phyloP scores from a whole-genome alignment of 2,329 filamentous ascomycete species.

The Neonectria hederae region DNA sequence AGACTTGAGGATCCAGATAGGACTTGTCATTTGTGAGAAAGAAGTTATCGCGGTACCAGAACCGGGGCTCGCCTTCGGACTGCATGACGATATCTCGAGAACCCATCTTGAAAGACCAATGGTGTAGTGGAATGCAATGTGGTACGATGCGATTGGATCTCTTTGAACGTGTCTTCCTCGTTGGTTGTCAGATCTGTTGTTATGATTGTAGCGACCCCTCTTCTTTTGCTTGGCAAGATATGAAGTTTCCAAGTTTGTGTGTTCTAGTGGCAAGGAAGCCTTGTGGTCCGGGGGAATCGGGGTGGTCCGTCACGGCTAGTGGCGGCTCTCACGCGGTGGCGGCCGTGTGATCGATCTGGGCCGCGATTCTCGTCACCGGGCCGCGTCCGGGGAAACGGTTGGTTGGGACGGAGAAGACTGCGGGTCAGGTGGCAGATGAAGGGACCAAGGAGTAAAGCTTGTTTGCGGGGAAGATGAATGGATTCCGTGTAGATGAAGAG shows the following conservation, averaged over 20 bases:
- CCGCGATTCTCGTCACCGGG: slow-evolving; percentile 16
- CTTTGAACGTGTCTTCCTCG: slow-evolving; percentile 1
- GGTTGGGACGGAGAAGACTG: neutral
- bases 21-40: slow-evolving; percentile 68
- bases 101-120: slow-evolving; percentile 34
- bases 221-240: slow-evolving; percentile 2
- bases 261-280: slow-evolving; percentile 6
- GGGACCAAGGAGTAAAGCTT: slow-evolving; percentile 9
- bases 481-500: neutral
- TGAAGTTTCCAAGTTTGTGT: slow-evolving; percentile 9
- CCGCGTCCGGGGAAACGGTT: slow-evolving; percentile 6
- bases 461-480: slow-evolving; percentile 14
- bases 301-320: slow-evolving; percentile 16
- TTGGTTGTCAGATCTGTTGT: neutral
- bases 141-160: neutral
- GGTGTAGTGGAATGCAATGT: neutral
- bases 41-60: slow-evolving; percentile 64
- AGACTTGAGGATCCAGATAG: slow-evolving; percentile 62
- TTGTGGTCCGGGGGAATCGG: neutral
- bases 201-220: slow-evolving; percentile 2
- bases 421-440: slow-evolving; percentile 15
- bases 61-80: slow-evolving; percentile 48
- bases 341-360: slow-evolving; percentile 23
- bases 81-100: slow-evolving; percentile 39
- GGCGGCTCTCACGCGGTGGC: slow-evolving; percentile 15